Evolutionary conservation across 129 eudicot genomes (phyloP), one percentile per base, ranked within the genome.

Genomic region (Silybum marianum): DNA sequence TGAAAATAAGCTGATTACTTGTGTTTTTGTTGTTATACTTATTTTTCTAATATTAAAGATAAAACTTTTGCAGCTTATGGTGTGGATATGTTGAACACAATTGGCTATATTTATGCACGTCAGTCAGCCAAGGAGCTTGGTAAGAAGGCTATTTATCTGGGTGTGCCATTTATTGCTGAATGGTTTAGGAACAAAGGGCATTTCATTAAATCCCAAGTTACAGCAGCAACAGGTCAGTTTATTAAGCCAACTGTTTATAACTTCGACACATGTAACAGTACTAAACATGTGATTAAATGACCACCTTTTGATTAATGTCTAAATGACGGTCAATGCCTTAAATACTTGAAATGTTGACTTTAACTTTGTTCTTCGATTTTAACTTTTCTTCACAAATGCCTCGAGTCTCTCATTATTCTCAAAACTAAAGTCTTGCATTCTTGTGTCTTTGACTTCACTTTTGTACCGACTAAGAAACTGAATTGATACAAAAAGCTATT

Each of bases 141-240:
- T 69, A 96, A 96, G 87, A 93, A 91, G 83, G 99, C 92, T 71
- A 85, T 91, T 16, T 93, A 84, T 73, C 78, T 96, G 79, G 97
- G 98, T 26, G 97, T 96, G 70, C 99, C 99, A 46, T 93, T 96
- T 74, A 81, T 96, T 76, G 99, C 99, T 9, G 99, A 96, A 84
- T 96, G 99, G 99, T 93, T 96, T 80, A 89, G 99, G 79, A 96
- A 93, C 89, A 93, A 96, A 91, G 98, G 98, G 28, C 99, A 96
- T 69, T 89, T 80, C 72, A 89, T 93, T 54, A 96, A 91, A 85
- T 96, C 99, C 62, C 99, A 96, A 87, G 97, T 96, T 79, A 96
- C 98, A 40, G 99, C 99, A 42, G 99, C 99, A 71, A 93, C 95
- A 88, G 98, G 98, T 93, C 66, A 58, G 66, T 58, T n/a, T 58